Evolutionary conservation across 768 basidiomycete species (phyloP), one percentile per base, ranked within the genome.

Genomic region (Brasilioporus rufonigricans): DNA sequence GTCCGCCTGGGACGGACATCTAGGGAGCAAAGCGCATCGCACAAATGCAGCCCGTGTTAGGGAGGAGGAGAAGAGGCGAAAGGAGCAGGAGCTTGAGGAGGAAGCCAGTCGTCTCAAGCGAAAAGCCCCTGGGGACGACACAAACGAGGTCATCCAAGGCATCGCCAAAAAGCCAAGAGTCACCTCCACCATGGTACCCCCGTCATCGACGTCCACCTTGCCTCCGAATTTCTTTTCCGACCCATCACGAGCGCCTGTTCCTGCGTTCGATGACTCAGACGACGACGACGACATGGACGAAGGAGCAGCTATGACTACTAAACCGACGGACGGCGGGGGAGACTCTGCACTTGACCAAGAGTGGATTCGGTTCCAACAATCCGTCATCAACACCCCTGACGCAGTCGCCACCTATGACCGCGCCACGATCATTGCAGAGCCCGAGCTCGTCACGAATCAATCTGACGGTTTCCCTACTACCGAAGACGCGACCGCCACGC

Each of bases 211-310:
- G 32, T 53, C 61, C 33, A 48, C 35, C 53, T 80, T 91, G 50
- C 89, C 89, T 8, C 66, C 73, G 1, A 84, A 87, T 69, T 92
- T 92, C 75, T 92, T 92, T 74, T 90, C 90, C n/a, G 87, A 92
- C 62, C 79, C 85, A 14, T 80, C 80, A 16, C 80, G 77, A 33
- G 77, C 75, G 1, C 81, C 78, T 10, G 66, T 73, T 8, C 56
- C 71, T 19, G 65, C 65, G 5, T 63, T 68, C 14, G 57, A 68
- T 33, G 73, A 75, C 40, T 77, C 73, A 5, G 81, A 79, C 2
- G 77, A 77, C 4, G 80, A 80, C 13, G 64, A 72, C 9, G 73
- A 73, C 6, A 67, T 64, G 1, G 65, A 65, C 1, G 56, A 54
- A 4, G 50, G 52, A 53, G 45, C n/a, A 9, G 26, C 23, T 23